A percentile compares a stretch with the other conserved stretches of the same genome.
Evolutionary conservation across 2,329 filamentous ascomycete genomes (phyloP).

Genomic region (Phoma sp.): DNA sequence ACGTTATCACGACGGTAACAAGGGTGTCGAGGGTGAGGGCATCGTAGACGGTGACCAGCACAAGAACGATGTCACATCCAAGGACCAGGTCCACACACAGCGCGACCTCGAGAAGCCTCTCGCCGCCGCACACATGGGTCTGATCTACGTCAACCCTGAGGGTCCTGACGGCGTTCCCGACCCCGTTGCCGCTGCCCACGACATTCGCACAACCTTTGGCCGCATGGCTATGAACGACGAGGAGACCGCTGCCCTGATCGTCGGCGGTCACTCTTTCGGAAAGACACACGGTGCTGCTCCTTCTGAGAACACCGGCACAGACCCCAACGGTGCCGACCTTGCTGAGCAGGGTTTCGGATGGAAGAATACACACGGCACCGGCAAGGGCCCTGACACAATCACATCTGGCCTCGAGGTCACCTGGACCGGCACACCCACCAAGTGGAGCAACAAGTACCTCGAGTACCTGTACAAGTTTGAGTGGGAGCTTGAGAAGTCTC

Average conservation of each 20-base stretch:
- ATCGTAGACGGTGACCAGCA: constrained; percentile 42
- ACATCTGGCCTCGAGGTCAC: constrained; percentile 79
- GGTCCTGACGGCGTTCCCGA: constrained; percentile 74
- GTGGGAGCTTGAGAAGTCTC: constrained; percentile 77
- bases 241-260: constrained; percentile 80
- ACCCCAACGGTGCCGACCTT: constrained; percentile 69
- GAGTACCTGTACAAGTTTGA: constrained; percentile 80
- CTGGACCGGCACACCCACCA: constrained; percentile 76
- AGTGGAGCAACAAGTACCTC: constrained; percentile 78
- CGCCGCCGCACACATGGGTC: constrained; percentile 72
- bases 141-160: constrained; percentile 84
- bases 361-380: constrained; percentile 67
- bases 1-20: constrained; percentile 64
- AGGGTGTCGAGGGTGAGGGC: constrained; percentile 53
- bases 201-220: constrained; percentile 76
- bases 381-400: constrained; percentile 75
- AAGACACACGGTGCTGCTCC: constrained; percentile 79
- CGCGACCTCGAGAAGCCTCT: constrained; percentile 72
- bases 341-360: constrained; percentile 76
- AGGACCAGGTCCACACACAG: constrained; percentile 51
- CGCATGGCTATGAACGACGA: constrained; percentile 86
- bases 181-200: constrained; percentile 69
- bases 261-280: constrained; percentile 78
- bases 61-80: constrained; percentile 34
- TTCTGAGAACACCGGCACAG: constrained; percentile 67